A percentile compares a stretch with the other conserved stretches of the same genome.
Evolutionary conservation across 2,329 filamentous ascomycete genomes (phyloP).

Genomic region (Triangularia verruculosa): DNA sequence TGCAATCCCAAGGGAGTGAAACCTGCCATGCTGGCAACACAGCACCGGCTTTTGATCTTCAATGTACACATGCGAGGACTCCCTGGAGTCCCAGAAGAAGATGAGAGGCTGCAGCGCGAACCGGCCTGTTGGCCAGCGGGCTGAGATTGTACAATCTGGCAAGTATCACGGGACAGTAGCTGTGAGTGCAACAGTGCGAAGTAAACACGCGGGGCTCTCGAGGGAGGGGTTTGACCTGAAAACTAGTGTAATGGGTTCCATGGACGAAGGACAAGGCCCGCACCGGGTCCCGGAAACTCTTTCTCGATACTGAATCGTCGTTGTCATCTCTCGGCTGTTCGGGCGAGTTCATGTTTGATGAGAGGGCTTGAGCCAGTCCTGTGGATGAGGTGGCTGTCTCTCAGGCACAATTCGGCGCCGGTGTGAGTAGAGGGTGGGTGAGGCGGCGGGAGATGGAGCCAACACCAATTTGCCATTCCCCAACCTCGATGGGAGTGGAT

Average conservation of each 20-base stretch:
- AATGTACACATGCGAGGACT: constrained; percentile 13
- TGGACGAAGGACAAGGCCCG: constrained; percentile 4
- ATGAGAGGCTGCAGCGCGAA: not conserved
- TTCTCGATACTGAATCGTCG: constrained; percentile 17
- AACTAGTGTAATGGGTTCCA: not conserved
- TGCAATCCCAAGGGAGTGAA: constrained; percentile 11
- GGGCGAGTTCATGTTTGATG: not conserved
- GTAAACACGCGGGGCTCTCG: not conserved
- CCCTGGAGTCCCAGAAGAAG: constrained; percentile 9
- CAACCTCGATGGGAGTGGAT: constrained; percentile 9
- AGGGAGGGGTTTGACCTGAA: constrained; percentile 2
- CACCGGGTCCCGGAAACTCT: constrained; percentile 18
- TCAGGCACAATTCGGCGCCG: not conserved
- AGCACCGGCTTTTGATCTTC: constrained; percentile 22
- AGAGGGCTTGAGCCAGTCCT: not conserved
- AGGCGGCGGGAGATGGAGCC: constrained; percentile 4
- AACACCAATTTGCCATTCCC: not conserved
- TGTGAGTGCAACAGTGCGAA: constrained; percentile 4
- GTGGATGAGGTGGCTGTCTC: not conserved
- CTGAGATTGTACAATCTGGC: not conserved
- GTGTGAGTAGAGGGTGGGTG: not conserved
- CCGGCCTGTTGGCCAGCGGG: constrained; percentile 5
- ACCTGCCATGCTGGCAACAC: constrained; percentile 22
- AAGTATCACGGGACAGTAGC: not conserved
- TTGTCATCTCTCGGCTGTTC: not conserved